phyloP scores from a whole-genome alignment of 169 alveolate species.

The Plasmodium relictum region DNA sequence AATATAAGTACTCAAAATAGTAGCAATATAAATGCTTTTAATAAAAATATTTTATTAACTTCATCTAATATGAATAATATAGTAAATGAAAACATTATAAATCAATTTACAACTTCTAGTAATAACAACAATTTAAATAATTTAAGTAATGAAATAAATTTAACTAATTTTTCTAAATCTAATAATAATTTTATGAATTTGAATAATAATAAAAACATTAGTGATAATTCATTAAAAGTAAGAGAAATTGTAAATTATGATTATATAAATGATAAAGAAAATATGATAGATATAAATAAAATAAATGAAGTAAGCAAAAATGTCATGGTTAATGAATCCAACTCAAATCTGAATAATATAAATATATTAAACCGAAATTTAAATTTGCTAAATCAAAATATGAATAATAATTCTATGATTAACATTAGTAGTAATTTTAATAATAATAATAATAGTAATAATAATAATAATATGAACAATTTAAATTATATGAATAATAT shows the following conservation, averaged over 20 bases:
- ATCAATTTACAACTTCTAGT: neutral
- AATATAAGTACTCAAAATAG: neutral
- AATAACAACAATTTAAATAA: conserved; percentile 1
- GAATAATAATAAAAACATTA: neutral
- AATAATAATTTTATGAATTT: neutral
- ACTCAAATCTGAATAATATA: conserved; percentile 2
- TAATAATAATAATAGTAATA: neutral
- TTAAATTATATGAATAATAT: neutral
- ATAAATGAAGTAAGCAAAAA: conserved; percentile 9
- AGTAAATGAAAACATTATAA: neutral
- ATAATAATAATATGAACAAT: neutral
- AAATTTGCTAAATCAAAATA: conserved; percentile 4
- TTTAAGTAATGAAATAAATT: neutral
- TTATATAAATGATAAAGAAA: conserved; percentile 20
- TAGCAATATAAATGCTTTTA: conserved; percentile 9
- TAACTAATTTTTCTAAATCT: neutral
- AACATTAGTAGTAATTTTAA: neutral
- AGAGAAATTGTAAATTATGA: conserved; percentile 22
- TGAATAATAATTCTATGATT: neutral
- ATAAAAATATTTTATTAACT: neutral
- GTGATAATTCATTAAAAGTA: neutral
- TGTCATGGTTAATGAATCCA: neutral
- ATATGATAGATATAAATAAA: neutral
- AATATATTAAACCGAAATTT: neutral
- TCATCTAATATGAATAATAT: conserved; percentile 15